These are phyloP conservation scores for Marasmius oreades DNA, from an alignment of 1,284 basidiomycete genomes.

Conservation along the genomic window DNA sequence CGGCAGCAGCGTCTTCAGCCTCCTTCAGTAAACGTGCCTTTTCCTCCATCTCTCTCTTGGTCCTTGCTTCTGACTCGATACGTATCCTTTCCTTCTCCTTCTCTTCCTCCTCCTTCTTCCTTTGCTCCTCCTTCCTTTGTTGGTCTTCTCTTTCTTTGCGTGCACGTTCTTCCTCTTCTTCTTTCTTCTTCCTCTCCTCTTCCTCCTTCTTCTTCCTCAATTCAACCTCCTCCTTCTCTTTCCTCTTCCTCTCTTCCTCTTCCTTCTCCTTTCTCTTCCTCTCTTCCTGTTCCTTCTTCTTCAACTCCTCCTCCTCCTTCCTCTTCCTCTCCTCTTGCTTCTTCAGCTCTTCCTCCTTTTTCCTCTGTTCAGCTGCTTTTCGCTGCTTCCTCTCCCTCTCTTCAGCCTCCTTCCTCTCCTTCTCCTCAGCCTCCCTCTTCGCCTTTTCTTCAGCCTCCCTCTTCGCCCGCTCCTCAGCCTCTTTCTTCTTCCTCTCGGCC, in stretches of 20 bases:
- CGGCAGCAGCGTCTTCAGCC: neutral
- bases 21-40: slow-evolving; percentile 1
- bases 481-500: slow-evolving; percentile 31
- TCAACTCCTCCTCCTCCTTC: slow-evolving; percentile 36
- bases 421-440: slow-evolving; percentile 36
- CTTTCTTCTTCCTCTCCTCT: slow-evolving; percentile 23
- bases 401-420: slow-evolving; percentile 32
- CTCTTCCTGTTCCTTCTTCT: slow-evolving; percentile 26
- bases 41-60: slow-evolving; percentile 3
- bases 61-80: slow-evolving; percentile 32
- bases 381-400: slow-evolving; percentile 43
- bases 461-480: slow-evolving; percentile 32
- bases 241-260: slow-evolving; percentile 32
- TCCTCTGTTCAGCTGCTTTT: slow-evolving; percentile 39
- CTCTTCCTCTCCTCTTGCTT: slow-evolving; percentile 37
- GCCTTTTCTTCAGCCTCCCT: slow-evolving; percentile 37
- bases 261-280: slow-evolving; percentile 36
- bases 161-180: slow-evolving; percentile 24
- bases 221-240: slow-evolving; percentile 33
- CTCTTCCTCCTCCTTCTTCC: slow-evolving; percentile 22
- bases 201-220: slow-evolving; percentile 29
- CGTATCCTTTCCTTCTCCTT: slow-evolving; percentile 27
- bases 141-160: slow-evolving; percentile 26
- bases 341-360: slow-evolving; percentile 43
- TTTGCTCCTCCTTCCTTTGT: slow-evolving; percentile 24